Conservation (phyloP, 2,329 filamentous ascomycete genomes). For the Hypoxylon sp. region DNA sequence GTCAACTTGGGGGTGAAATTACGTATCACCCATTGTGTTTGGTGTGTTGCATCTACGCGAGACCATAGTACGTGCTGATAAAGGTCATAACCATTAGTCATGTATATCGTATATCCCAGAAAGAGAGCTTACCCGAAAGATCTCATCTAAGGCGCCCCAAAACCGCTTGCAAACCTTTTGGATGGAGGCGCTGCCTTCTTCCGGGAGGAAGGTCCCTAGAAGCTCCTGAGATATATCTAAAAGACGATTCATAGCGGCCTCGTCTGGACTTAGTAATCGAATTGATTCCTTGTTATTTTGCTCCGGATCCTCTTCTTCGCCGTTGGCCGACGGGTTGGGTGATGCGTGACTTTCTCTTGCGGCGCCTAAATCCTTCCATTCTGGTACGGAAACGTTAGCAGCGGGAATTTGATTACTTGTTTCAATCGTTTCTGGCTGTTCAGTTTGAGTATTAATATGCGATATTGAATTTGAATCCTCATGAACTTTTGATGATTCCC, state of each 20-base stretch:
- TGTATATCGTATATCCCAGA: neutral
- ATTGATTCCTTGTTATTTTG: neutral
- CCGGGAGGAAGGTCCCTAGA: constrained; percentile 16
- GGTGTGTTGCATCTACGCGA: neutral
- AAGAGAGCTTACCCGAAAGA: constrained; percentile 9
- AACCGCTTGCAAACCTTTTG: constrained; percentile 15
- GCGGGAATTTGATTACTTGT: neutral
- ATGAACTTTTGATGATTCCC: neutral
- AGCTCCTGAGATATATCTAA: constrained; percentile 14
- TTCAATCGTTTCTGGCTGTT: neutral
- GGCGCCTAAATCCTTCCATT: neutral
- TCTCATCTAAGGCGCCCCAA: constrained; percentile 15
- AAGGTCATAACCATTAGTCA: neutral
- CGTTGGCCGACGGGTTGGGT: neutral
- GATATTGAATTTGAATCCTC: neutral
- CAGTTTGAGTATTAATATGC: neutral
- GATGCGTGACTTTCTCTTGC: neutral
- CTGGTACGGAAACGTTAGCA: too few species aligned
- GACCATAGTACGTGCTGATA: constrained; percentile 16
- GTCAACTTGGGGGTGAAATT: constrained; percentile 12
- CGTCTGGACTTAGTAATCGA: neutral
- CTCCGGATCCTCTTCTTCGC: neutral
- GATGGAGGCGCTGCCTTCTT: constrained; percentile 5
- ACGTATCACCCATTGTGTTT: constrained; percentile 8
- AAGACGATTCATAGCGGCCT: constrained; percentile 1